Percentiles rank a stretch among this genome's conserved stretches.
These are phyloP conservation scores for Hypomontagnella submonticulosa DNA, from an alignment of 495 filamentous ascomycete species.

Conservation along the genomic window DNA sequence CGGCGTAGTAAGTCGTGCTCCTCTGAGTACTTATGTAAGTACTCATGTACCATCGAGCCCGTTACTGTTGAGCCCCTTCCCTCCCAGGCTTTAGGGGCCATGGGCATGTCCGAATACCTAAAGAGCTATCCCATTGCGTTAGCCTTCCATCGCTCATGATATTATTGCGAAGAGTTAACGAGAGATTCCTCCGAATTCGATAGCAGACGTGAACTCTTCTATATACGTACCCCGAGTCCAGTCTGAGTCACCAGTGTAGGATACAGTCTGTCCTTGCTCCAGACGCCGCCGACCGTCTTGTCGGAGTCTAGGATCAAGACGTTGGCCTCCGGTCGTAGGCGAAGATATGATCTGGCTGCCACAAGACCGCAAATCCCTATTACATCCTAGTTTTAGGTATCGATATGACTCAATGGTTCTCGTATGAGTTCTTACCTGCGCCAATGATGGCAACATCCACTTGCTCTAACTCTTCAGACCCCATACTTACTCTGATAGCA, in stretches of 20 bases:
- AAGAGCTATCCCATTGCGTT: constrained; percentile 37
- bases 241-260: constrained; percentile 56
- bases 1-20: constrained; percentile 48
- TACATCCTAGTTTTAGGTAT: not conserved
- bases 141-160: no score
- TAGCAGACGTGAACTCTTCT: not conserved
- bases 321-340: constrained; percentile 50
- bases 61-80: constrained; percentile 48
- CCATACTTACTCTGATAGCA: no score
- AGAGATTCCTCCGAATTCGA: no score
- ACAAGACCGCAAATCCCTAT: constrained; percentile 58
- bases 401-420: not conserved
- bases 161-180: no score
- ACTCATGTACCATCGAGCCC: constrained; percentile 48
- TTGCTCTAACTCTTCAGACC: not conserved
- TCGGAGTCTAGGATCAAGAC: constrained; percentile 61
- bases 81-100: constrained; percentile 45
- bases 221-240: constrained; percentile 23
- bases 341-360: constrained; percentile 58
- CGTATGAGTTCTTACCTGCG: constrained; percentile 47
- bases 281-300: constrained; percentile 60
- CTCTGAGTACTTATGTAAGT: constrained; percentile 48
- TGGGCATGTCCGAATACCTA: constrained; percentile 53
- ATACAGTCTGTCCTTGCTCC: constrained; percentile 62
- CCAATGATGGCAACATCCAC: constrained; percentile 41